Evolutionary conservation across 352 stramenopile species (phyloP).

Genomic region (Globisporangium paddicum): DNA sequence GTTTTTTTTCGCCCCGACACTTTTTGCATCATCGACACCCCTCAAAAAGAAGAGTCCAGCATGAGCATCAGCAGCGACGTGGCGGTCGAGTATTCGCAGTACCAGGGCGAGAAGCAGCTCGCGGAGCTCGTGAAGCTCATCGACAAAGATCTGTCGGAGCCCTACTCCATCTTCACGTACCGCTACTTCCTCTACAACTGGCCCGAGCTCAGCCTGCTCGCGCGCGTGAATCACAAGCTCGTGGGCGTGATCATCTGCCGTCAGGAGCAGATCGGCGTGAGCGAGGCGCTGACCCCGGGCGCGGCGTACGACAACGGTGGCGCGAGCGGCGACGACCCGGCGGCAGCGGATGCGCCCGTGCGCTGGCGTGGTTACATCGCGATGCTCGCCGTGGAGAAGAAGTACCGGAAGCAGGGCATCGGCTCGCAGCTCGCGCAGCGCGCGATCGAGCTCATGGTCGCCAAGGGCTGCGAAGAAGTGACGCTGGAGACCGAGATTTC

Average conservation of each 20-base stretch:
- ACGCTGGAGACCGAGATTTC: conserved; percentile 94
- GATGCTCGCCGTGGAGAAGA: conserved; percentile 93
- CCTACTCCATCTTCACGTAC: conserved; percentile 96
- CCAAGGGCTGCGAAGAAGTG: conserved; percentile 79
- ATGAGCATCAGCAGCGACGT: neutral
- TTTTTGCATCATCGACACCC: too few species aligned
- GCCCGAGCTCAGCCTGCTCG: conserved; percentile 90
- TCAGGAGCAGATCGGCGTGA: conserved; percentile 74
- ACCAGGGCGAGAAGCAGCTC: conserved; percentile 88
- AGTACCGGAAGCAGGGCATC: conserved; percentile 88
- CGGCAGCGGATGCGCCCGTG: conserved; percentile 2
- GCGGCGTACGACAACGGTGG: conserved; percentile 2
- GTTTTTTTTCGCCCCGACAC: too few species aligned
- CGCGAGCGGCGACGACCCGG: conserved; percentile 1
- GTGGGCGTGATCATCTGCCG: conserved; percentile 92
- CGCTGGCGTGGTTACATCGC: conserved; percentile 91
- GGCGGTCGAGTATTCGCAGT: conserved; percentile 54
- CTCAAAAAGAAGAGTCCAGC: too few species aligned
- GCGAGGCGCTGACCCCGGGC: conserved; percentile 31
- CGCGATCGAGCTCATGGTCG: conserved; percentile 88
- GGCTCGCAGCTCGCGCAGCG: conserved; percentile 82
- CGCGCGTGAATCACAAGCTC: conserved; percentile 77
- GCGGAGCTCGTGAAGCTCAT: conserved; percentile 91
- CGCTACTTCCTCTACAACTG: conserved; percentile 96
- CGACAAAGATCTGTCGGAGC: conserved; percentile 93